A percentile compares a stretch with the other conserved stretches of the same genome.
phyloP scores from a whole-genome alignment of 495 filamentous ascomycete species.

The Penicillium tannophilum region DNA sequence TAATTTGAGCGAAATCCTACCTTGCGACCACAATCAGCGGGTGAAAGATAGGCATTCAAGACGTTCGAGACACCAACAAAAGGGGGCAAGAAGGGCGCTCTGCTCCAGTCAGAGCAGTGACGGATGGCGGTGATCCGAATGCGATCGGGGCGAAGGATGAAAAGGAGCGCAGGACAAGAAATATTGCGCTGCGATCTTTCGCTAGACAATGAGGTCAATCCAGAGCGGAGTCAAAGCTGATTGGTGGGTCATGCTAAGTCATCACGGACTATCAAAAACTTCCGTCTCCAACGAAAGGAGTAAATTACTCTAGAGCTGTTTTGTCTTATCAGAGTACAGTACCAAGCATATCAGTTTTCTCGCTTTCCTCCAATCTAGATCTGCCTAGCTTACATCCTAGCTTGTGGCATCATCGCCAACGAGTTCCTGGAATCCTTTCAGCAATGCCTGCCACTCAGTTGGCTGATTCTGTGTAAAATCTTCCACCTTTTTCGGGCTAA shows the following conservation, averaged over 20 bases:
- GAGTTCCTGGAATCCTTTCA: constrained; percentile 48
- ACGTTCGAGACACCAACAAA: constrained; percentile 5
- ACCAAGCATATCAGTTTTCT: not conserved
- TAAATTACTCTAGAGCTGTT: not conserved
- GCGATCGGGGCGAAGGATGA: constrained; percentile 5
- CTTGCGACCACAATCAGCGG: constrained; percentile 7
- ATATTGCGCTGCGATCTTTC: constrained; percentile 15
- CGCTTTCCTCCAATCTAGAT: not conserved
- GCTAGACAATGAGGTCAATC: constrained; percentile 29
- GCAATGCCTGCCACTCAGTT: constrained; percentile 46
- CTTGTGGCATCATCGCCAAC: constrained; percentile 42
- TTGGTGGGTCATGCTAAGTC: constrained; percentile 21
- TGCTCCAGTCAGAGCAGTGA: not conserved
- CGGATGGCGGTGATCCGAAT: not conserved
- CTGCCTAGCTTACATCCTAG: not conserved
- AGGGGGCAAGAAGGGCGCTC: constrained; percentile 22
- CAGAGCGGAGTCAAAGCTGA: constrained; percentile 10
- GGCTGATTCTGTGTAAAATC: constrained; percentile 46
- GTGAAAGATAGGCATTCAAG: constrained; percentile 15
- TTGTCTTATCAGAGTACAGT: no score
- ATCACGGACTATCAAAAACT: constrained; percentile 13
- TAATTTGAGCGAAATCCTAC: not conserved
- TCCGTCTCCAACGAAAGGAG: not conserved
- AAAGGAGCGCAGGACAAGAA: constrained; percentile 15
- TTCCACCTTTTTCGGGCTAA: constrained; percentile 52